Conservation (phyloP, 768 basidiomycete species). For the Rickenella mellea region DNA sequence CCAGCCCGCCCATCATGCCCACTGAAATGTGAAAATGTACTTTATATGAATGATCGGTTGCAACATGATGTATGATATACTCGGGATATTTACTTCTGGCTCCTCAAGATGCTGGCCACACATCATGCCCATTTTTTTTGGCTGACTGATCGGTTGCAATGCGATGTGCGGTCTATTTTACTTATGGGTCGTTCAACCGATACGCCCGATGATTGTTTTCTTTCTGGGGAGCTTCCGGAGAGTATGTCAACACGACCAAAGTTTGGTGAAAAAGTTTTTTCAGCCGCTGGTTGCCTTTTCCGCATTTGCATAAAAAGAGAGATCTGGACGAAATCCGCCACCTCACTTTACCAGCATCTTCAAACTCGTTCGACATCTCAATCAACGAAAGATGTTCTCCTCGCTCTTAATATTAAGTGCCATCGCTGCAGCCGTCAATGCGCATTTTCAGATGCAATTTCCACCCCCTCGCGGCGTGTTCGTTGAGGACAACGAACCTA, state of each 20-base stretch:
- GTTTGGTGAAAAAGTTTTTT: slow-evolving; percentile 18
- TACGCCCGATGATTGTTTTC: no score
- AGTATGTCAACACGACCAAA: slow-evolving; percentile 15
- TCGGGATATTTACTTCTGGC: no score
- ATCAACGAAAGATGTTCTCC: background rate
- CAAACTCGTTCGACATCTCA: background rate
- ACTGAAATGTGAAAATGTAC: no score
- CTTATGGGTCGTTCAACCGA: no score
- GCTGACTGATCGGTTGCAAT: no score
- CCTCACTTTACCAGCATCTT: background rate
- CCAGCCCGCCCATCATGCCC: no score
- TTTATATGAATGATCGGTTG: background rate
- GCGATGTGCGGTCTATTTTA: no score
- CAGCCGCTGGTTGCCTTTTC: slow-evolving; percentile 4
- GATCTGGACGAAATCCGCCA: background rate
- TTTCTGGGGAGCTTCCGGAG: no score
- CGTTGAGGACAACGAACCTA: slow-evolving; percentile 43
- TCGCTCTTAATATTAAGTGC: slow-evolving; percentile 10
- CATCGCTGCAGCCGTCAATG: slow-evolving; percentile 32
- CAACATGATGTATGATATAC: no score
- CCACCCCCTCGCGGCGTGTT: slow-evolving; percentile 68
- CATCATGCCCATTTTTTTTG: no score
- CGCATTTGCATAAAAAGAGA: slow-evolving; percentile 1
- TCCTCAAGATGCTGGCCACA: no score
- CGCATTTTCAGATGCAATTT: slow-evolving; percentile 77